These are phyloP conservation scores for Phytopythium sindhum DNA, from an alignment of 352 stramenopile genomes.

Conservation along the genomic window DNA sequence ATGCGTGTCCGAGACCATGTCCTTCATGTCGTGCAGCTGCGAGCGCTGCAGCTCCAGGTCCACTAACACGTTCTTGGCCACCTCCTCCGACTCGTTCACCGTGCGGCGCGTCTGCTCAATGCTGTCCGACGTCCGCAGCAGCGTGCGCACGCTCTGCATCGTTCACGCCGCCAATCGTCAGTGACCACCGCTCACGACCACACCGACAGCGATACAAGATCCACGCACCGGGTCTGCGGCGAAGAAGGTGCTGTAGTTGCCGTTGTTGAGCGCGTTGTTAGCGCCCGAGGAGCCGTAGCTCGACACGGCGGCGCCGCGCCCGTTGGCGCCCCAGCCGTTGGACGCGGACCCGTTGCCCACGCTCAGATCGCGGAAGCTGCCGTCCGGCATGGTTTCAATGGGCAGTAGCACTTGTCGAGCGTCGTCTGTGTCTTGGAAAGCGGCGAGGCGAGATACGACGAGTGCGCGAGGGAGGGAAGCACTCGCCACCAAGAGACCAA, in stretches of 20 bases:
- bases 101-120: conserved; percentile 67
- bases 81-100: conserved; percentile 60
- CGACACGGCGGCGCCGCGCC: conserved; percentile 18
- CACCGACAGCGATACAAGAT: not conserved
- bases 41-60: conserved; percentile 76
- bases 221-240: conserved; percentile 41
- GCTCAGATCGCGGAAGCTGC: conserved; percentile 29
- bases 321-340: conserved; percentile 23
- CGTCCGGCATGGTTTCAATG: conserved; percentile 22
- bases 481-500: not conserved
- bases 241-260: conserved; percentile 76
- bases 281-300: conserved; percentile 21
- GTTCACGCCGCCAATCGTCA: conserved; percentile 1
- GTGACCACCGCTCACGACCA: not conserved
- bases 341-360: conserved; percentile 4
- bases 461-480: not conserved
- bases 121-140: conserved; percentile 70
- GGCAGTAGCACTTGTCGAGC: no score
- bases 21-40: conserved; percentile 80
- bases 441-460: not conserved
- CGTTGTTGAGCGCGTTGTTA: conserved; percentile 25
- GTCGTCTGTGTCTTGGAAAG: no score
- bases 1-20: conserved; percentile 70
- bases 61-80: conserved; percentile 70
- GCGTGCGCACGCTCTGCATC: conserved; percentile 50